Conservation (phyloP, 2,329 filamentous ascomycete genomes). For the Berkeleyomyces basicola region DNA sequence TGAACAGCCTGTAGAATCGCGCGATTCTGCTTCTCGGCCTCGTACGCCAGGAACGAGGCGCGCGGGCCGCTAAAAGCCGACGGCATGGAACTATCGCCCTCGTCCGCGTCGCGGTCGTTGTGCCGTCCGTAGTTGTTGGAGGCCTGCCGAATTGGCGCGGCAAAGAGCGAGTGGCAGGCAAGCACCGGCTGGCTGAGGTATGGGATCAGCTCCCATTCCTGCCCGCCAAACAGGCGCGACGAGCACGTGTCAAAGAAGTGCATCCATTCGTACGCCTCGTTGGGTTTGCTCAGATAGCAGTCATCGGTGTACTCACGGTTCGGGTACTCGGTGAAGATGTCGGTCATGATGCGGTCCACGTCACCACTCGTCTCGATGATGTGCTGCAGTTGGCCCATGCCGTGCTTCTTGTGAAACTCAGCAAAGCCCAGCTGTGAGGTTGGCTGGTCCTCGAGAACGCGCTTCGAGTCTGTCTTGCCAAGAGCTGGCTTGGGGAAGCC, state of each 20-base stretch:
- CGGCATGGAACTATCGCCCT: constrained; percentile 33
- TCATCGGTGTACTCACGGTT: constrained; percentile 86
- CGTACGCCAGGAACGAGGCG: constrained; percentile 66
- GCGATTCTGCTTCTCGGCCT: constrained; percentile 64
- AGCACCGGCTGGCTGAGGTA: constrained; percentile 79
- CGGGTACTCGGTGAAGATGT: constrained; percentile 77
- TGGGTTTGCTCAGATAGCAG: constrained; percentile 73
- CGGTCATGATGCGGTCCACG: constrained; percentile 58
- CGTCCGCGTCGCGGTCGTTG: constrained; percentile 23
- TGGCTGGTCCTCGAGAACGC: constrained; percentile 34
- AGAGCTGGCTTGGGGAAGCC: constrained; percentile 50
- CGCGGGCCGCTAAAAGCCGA: constrained; percentile 67
- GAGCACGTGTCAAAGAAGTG: constrained; percentile 81
- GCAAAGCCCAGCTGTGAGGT: constrained; percentile 50
- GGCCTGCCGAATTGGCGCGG: constrained; percentile 43
- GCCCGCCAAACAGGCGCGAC: constrained; percentile 59
- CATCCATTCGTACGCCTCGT: constrained; percentile 82
- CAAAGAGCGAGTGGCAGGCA: constrained; percentile 84
- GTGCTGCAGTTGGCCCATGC: constrained; percentile 53
- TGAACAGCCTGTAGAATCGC: constrained; percentile 60
- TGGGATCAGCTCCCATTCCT: constrained; percentile 81
- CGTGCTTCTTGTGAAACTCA: constrained; percentile 54
- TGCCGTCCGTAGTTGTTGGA: constrained; percentile 27
- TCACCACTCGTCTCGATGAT: constrained; percentile 70
- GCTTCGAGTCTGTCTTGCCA: constrained; percentile 18